Conservation (phyloP, 1,139 yeast genomes). For the Debaryomyces subglobosus region DNA sequence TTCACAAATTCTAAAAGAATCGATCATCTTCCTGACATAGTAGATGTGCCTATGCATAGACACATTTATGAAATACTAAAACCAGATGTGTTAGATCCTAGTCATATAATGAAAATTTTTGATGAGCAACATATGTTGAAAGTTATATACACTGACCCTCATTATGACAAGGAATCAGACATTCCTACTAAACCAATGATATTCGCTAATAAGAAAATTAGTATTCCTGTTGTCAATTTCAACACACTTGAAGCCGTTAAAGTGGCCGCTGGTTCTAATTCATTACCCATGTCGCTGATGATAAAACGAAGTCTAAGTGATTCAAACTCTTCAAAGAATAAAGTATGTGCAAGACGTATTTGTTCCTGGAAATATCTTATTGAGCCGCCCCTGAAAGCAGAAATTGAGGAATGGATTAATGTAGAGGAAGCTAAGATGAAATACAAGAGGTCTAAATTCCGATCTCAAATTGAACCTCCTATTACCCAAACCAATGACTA, state of each 20-base stretch:
- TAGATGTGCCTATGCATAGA: neutral
- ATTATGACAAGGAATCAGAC: slow-evolving; percentile 54
- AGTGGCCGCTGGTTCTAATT: neutral
- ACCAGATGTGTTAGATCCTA: slow-evolving; percentile 23
- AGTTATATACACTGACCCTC: slow-evolving; percentile 64
- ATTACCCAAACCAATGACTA: slow-evolving; percentile 41
- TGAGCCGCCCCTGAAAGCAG: slow-evolving; percentile 34
- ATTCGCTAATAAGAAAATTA: slow-evolving; percentile 68
- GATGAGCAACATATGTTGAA: slow-evolving; percentile 51
- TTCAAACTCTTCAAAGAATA: slow-evolving; percentile 3
- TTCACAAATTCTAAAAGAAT: neutral
- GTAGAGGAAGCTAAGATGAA: slow-evolving; percentile 18
- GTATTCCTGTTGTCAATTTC: slow-evolving; percentile 32
- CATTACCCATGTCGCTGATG: slow-evolving; percentile 17
- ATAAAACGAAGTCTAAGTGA: slow-evolving; percentile 8
- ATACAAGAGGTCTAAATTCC: slow-evolving; percentile 22
- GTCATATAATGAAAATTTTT: slow-evolving; percentile 36
- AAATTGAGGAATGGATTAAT: slow-evolving; percentile 24
- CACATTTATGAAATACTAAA: slow-evolving; percentile 22
- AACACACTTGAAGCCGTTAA: slow-evolving; percentile 12
- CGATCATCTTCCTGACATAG: neutral
- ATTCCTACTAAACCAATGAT: slow-evolving; percentile 57
- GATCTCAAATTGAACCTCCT: slow-evolving; percentile 55
- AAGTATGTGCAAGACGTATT: neutral
- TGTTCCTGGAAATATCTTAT: slow-evolving; percentile 32